Base-by-base conservation (phyloP, 1,139 yeast genomes). In the Suhomyces kunorum region DNA sequence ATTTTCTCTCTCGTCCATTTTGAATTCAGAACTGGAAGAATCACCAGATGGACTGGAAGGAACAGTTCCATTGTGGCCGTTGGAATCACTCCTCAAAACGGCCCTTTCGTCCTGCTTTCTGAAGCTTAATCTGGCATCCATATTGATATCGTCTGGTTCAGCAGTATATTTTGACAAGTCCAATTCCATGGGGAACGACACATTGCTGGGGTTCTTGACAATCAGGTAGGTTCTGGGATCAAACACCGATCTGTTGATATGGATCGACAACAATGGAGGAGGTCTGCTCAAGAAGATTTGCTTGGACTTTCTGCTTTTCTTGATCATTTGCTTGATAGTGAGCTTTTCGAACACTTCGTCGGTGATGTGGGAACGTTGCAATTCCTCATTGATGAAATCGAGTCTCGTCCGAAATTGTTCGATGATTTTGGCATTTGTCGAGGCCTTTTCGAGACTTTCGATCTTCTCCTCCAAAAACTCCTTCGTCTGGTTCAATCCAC, bases 191-290 rank as follows among this genome's bases (percentile, higher is more conserved):
- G 95, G 92, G 63, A 88, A 88, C 13, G 78, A 63, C n/a, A 90
- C 94, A 39, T 81, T 78, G 7, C 95, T 84, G 40, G 87, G 80
- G 58, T 90, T 89, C 58, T 90, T 90, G 45, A 88, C 80, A 23
- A 88, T 83, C 74, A 78, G 79, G 46, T 86, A 92, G 0, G 96
- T 87, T 44, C 80, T 70, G 39, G 94, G 87, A 61, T 90, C 97
- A 63, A 89, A 90, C 8, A 88, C 96, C 3, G 95, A 87, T 55
- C 98, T 77, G 59, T 90, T 90, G 43, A 90, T 85, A 61, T 90
- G 97, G 35, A 90, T 77, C 41, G 92, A 80, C 40, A 90, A 70
- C 46, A 88, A 72, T 12, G 94, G 87, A 3, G 97, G 90, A 0
- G 97, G 96, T 54, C 89, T 74, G 18, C 89, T 78, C 48, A 88